Base-by-base conservation (phyloP, 768 basidiomycete genomes). In the Lepiota subincarnata region DNA sequence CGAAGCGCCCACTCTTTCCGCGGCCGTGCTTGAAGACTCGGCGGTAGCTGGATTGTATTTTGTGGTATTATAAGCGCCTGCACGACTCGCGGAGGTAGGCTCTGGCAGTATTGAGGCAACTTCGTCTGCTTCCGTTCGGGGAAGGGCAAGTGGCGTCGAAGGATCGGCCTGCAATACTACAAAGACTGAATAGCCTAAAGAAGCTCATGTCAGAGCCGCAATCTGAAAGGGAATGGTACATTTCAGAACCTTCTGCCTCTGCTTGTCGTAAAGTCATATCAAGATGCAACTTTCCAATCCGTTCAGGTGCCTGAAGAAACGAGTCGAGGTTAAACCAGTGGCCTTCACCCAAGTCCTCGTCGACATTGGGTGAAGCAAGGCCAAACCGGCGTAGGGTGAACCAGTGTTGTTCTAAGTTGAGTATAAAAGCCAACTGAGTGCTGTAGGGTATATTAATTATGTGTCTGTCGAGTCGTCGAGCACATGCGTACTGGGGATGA, bases 241-340 rank as follows among this genome's bases (percentile, higher is more conserved):
- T 4, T 24, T 39, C 63, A 71, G 57, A 66, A 83, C 93, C 94
- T 67, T 94, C 90, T 19, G 76, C 66, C 64, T 95, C 93, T 16
- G 92, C 87, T 69, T 95, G 90, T 55, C 91, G 84, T 35, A 97
- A 70, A 44, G 91, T 82, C 86, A 95, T 86, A 48, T 83, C 82
- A 3, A 97, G 80, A 70, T 92, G 94, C 1, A 84, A 79, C 59
- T 82, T 87, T 24, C 88, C 78, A 26, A 97, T 80, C 89, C 91
- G 92, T 66, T 92, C 84, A 7, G 94, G 92, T 4, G 68, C 65
- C 31, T 73, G 57, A 12, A 86, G 71, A 59, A 79, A 85, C 7
- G 92, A 94, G 64, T 95, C 88, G 8, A 96, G 75, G 66, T 95
- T 92, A 70, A 90, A 93, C 92, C 92, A 94, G 65, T 90, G 84